Evolutionary conservation across 1,284 basidiomycete genomes (phyloP), one percentile per base, ranked within the genome.

Genomic region (Butyriboletus appendiculatus): DNA sequence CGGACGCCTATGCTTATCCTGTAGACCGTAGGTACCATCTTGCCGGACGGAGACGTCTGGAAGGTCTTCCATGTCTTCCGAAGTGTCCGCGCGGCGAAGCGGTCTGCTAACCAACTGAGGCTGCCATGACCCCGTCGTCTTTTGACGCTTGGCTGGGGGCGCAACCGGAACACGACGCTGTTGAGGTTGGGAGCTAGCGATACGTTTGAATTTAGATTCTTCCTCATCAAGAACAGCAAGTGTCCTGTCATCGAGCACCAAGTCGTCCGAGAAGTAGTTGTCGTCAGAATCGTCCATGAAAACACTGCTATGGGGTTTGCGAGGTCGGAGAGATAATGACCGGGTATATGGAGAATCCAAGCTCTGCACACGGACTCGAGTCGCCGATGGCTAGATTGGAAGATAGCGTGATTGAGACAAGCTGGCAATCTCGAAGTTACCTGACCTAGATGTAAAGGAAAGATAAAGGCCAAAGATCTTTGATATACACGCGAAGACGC

Each of bases 261-360:
- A 72, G 57, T 85, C 83, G 68, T 85, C 83, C 56, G 72, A 69
- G 61, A 81, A 80, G 70, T 85, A 84, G 61, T 86, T 81, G 65
- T 90, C 88, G 66, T 90, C 88, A 32, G 79, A 83, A 69, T 79
- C 78, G 60, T 78, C 71, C 86, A 88, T 88, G 52, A 48, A 55
- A 48, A 47, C 20, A 38, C 41, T 44, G 11, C 44, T 20, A 37
- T 10, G 39, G 41, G 26, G 10, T 39, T 24, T 15, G 33, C 34
- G 20, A 48, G 10, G 39, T 41, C 18, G 34, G 22, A 42, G n/a
- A 37, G 42, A 34, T 22, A 14, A 32, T 9, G 39, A 37, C 39
- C 26, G 26, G 30, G 24, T 33, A 30, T 15, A 28, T 28, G 14
- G 28, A 40, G 42, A 33, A 34, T 18, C 30, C 12, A 32, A 12